phyloP scores from a whole-genome alignment of 78 protist species.

The Mantamonas sphyraenae region DNA sequence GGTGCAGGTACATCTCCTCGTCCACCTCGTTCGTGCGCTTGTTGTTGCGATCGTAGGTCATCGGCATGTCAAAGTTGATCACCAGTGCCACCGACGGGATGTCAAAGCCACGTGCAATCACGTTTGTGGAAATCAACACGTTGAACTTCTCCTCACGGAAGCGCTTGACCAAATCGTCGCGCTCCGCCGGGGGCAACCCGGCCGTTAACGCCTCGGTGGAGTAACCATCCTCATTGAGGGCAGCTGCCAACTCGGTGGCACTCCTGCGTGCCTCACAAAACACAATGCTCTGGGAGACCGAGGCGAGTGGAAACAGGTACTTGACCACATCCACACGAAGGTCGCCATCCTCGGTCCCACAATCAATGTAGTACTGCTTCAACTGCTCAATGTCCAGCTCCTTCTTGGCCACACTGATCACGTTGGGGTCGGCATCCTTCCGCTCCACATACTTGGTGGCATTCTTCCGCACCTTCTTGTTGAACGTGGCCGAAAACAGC shows the following conservation, averaged over 20 bases:
- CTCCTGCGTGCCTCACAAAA: slow-evolving; percentile 10
- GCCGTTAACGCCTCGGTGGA: slow-evolving; percentile 12
- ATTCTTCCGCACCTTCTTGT: slow-evolving; percentile 6
- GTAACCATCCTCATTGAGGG: not conserved
- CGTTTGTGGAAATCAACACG: slow-evolving; percentile 31
- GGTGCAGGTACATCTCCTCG: slow-evolving; percentile 11
- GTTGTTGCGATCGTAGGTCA: not conserved
- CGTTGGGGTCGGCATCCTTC: slow-evolving; percentile 8
- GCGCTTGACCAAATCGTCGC: slow-evolving; percentile 9
- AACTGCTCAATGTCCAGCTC: slow-evolving; percentile 25
- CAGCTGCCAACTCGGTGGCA: not conserved
- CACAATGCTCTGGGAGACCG: slow-evolving; percentile 14
- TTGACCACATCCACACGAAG: not conserved
- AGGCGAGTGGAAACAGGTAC: slow-evolving; percentile 8
- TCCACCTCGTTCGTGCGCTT: too few species aligned
- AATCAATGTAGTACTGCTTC: slow-evolving; percentile 8
- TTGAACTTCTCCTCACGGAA: slow-evolving; percentile 4
- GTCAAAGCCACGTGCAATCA: slow-evolving; percentile 1
- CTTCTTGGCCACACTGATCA: slow-evolving; percentile 12
- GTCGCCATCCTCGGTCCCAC: not conserved
- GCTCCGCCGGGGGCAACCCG: slow-evolving; percentile 7
- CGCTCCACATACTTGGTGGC: not conserved
- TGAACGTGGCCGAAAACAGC: too few species aligned
- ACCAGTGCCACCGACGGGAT: slow-evolving; percentile 11
- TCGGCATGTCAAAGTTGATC: slow-evolving; percentile 11